Conservation (phyloP, 106 monocot genomes). For the Dendrobium huoshanense region DNA sequence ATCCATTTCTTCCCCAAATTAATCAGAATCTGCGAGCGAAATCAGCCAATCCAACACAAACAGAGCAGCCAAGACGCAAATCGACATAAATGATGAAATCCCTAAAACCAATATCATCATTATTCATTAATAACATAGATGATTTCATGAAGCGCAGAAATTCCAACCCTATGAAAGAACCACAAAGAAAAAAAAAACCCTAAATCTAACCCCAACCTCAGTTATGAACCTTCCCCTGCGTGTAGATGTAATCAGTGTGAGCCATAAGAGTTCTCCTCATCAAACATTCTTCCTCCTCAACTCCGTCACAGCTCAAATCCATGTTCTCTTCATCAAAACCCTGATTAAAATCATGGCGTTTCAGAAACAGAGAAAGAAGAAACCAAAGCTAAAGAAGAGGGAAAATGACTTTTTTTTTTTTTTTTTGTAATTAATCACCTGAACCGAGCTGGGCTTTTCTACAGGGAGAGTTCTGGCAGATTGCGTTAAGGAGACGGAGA, state of each 20-base stretch:
- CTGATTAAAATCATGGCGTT: not conserved
- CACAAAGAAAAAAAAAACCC: not conserved
- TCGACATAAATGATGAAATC: not conserved
- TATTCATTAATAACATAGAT: not conserved
- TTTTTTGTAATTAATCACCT: not conserved
- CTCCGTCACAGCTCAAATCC: conserved; percentile 12
- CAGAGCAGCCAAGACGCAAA: not conserved
- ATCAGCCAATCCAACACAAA: not conserved
- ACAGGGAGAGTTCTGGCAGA: conserved; percentile 8
- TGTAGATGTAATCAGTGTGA: conserved; percentile 25
- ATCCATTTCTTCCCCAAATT: not conserved
- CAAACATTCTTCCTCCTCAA: conserved; percentile 21
- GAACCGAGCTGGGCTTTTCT: not conserved
- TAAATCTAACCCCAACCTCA: not conserved
- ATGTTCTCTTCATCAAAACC: conserved; percentile 4
- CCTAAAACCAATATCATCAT: not conserved
- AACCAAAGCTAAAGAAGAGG: no score
- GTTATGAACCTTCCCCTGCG: conserved; percentile 4
- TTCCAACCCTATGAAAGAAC: not conserved
- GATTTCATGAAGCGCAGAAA: not conserved
- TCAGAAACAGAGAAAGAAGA: not conserved
- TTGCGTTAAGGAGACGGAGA: not conserved
- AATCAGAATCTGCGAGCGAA: not conserved
- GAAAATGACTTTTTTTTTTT: not conserved
- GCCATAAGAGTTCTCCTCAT: conserved; percentile 21